Conservation (phyloP, 1,139 yeast genomes). For the Casaregolazyma suthepensis region DNA sequence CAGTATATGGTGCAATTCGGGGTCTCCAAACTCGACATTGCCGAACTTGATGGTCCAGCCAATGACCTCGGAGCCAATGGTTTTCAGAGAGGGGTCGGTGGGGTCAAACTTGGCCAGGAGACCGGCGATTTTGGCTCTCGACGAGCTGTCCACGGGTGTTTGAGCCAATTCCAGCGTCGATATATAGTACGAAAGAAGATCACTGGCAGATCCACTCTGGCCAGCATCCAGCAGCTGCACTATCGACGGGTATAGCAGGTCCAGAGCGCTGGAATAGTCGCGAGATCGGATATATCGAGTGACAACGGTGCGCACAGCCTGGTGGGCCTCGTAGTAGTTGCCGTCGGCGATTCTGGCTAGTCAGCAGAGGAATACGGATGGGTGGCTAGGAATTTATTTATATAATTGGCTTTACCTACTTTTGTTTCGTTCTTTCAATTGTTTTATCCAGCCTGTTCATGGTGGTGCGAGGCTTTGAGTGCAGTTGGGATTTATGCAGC, state of each 20-base stretch:
- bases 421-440: conserved; percentile 27
- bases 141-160: conserved; percentile 34
- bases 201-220: conserved; percentile 77
- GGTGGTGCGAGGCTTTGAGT: background rate
- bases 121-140: conserved; percentile 35
- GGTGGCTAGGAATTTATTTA: too few relatives aligned
- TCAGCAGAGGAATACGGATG: too few relatives aligned
- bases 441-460: conserved; percentile 12
- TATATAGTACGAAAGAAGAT: conserved; percentile 66
- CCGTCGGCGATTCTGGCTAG: conserved; percentile 63
- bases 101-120: conserved; percentile 49
- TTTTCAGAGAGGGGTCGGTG: conserved; percentile 60
- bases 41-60: conserved; percentile 54
- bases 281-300: conserved; percentile 71
- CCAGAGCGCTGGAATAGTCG: conserved; percentile 64
- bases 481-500: background rate
- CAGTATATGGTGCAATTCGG: conserved; percentile 65
- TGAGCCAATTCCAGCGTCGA: conserved; percentile 56
- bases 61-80: conserved; percentile 49
- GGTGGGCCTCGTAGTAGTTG: conserved; percentile 91
- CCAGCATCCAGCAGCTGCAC: conserved; percentile 58
- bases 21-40: conserved; percentile 59
- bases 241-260: conserved; percentile 65
- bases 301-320: conserved; percentile 80
- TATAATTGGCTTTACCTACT: conserved; percentile 26